Conservation (phyloP, 192 early-diverging fungal species). For the Mortierella alpina region DNA sequence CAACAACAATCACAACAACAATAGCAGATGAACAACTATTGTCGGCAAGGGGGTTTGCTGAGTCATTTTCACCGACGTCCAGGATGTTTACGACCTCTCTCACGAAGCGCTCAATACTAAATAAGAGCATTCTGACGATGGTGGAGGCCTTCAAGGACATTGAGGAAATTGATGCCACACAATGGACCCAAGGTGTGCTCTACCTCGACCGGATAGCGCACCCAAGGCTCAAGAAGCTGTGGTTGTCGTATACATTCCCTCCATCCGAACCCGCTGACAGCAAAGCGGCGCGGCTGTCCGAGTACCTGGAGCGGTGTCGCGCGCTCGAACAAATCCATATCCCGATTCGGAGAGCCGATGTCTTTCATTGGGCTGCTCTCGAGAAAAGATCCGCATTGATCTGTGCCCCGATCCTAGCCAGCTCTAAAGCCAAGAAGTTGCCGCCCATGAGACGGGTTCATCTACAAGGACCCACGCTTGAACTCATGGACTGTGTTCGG, state of each 20-base stretch:
- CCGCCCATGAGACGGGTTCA: conserved; percentile 23
- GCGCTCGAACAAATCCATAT: conserved; percentile 12
- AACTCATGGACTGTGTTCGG: conserved; percentile 29
- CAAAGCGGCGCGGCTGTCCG: conserved; percentile 11
- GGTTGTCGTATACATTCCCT: conserved; percentile 18
- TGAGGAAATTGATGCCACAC: conserved; percentile 23
- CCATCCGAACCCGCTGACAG: conserved; percentile 14
- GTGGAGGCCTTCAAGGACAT: conserved; percentile 21
- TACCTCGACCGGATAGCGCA: conserved; percentile 14
- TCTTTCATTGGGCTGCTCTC: conserved; percentile 27
- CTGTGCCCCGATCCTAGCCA: conserved; percentile 31
- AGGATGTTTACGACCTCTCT: not conserved
- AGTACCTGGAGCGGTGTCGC: conserved; percentile 21
- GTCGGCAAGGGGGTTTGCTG: not conserved
- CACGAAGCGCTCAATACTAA: too few species aligned
- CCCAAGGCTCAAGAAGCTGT: not conserved
- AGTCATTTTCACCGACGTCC: not conserved
- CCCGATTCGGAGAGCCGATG: conserved; percentile 29
- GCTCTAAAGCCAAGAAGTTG: conserved; percentile 18
- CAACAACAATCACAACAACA: not conserved
- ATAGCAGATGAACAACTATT: not conserved
- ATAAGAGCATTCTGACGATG: conserved; percentile 1
- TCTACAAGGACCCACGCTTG: conserved; percentile 29
- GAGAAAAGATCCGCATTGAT: conserved; percentile 34
- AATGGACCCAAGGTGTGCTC: conserved; percentile 28